These are phyloP conservation scores for Lepidium africanum DNA, from an alignment of 345 rosid genomes.

Conservation along the genomic window DNA sequence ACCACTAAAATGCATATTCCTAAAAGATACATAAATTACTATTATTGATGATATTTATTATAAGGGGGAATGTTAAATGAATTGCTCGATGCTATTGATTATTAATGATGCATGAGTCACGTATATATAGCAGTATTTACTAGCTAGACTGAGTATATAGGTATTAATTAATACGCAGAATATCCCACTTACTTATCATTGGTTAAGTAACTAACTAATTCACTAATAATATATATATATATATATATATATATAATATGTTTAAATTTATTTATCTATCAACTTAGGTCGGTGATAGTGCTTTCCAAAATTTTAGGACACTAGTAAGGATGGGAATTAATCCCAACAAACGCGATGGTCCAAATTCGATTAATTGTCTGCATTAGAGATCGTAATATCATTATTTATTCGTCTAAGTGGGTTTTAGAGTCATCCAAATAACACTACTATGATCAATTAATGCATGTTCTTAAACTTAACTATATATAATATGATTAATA, in stretches of 20 bases:
- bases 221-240: background rate
- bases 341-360: conserved; percentile 18
- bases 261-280: background rate
- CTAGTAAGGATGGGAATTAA: background rate
- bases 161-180: background rate
- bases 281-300: conserved; percentile 20
- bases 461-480: background rate
- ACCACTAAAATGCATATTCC: background rate
- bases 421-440: conserved; percentile 11
- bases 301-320: conserved; percentile 24
- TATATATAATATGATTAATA: background rate
- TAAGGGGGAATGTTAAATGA: background rate
- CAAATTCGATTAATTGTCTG: conserved; percentile 14
- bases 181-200: background rate
- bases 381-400: background rate
- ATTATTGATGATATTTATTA: background rate
- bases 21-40: background rate
- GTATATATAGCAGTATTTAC: background rate
- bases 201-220: background rate
- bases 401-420: conserved; percentile 16
- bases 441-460: conserved; percentile 3
- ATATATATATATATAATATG: background rate
- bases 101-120: conserved; percentile 4
- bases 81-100: background rate
- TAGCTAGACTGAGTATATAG: background rate